Evolutionary conservation across 495 filamentous ascomycete species (phyloP), one percentile per base, ranked within the genome.

Genomic region (Melanomma pulvis-pyrius): DNA sequence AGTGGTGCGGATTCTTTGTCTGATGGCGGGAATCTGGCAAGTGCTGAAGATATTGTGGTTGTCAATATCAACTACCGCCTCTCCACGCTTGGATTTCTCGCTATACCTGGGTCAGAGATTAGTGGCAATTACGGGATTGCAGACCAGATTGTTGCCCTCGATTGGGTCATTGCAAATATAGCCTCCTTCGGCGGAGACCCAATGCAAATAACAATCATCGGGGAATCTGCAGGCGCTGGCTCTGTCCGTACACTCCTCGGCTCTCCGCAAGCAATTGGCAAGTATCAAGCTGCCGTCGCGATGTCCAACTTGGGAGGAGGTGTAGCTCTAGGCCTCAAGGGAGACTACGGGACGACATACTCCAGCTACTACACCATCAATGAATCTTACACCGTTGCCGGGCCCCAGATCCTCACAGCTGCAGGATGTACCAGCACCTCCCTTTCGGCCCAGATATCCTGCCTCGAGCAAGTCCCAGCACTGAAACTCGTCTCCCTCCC

Each of bases 311-410:
- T 83, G 0, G 81, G 81, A 9, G 81, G 81, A 8, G 73, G 79
- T 39, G 76, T 75, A 8, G 68, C 57, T 24, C 68, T 79, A 22
- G 79, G 77, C 9, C 68, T 76, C 22, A 58, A 53, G 34, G 73
- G 73, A 49, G 72, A 76, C 55, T 82, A 81, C 57, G 82, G 76
- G 15, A 81, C 80, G 0, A 82, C 80, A 0, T 83, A 83, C 68
- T 78, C 74, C 36, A 73, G 74, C 19, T 83, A 82, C 72, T 77
- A 78, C 52, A 81, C 79, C n/a, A 75, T 82, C 29, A 53, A 68
- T 5, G 56, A 79, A 57, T 78, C 76, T 0, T 82, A 80, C 60
- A 65, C 74, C 12, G 49, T 65, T 2, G 75, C 77, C 15, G 78
- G 78, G 6, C 63, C 74, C 36, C 61, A 74, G 15, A 75, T 83